Evolutionary conservation across 768 basidiomycete genomes (phyloP).

Genomic region (Psilocybe azurescens): DNA sequence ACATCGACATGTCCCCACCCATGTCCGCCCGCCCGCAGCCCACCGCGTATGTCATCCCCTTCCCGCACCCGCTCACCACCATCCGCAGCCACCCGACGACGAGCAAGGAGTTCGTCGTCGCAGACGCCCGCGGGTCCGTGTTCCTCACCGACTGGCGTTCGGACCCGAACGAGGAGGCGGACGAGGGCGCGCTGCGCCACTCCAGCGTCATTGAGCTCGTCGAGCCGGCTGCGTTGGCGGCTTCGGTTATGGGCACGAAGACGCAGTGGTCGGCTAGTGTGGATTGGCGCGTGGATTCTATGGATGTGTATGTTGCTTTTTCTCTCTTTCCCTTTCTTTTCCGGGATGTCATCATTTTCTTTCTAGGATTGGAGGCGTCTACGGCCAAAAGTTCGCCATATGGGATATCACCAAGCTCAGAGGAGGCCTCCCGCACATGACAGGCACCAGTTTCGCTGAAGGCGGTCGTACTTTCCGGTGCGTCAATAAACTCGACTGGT

Average conservation of each 20-base stretch:
- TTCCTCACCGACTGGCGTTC: conserved; percentile 86
- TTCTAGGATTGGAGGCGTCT: conserved; percentile 74
- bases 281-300: conserved; percentile 72
- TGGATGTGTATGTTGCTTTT: conserved; percentile 64
- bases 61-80: conserved; percentile 72
- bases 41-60: conserved; percentile 76
- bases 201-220: conserved; percentile 72
- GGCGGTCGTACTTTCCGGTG: conserved; percentile 75
- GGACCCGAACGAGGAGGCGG: conserved; percentile 60
- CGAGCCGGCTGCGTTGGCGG: conserved; percentile 68
- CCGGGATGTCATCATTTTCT: not conserved
- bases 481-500: conserved; percentile 13
- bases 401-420: conserved; percentile 78
- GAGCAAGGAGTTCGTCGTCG: conserved; percentile 80
- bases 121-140: conserved; percentile 75
- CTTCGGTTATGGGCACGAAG: conserved; percentile 50
- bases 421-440: conserved; percentile 75
- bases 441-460: conserved; percentile 67
- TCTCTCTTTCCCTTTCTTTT: conserved; percentile 8
- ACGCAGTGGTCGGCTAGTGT: conserved; percentile 60
- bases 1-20: conserved; percentile 32
- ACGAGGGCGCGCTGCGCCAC: conserved; percentile 62
- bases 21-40: conserved; percentile 62
- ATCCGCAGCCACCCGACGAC: conserved; percentile 74
- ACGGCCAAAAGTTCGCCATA: conserved; percentile 71